Conservation (phyloP, 306 rosid species). For the Nissolia schottii region DNA sequence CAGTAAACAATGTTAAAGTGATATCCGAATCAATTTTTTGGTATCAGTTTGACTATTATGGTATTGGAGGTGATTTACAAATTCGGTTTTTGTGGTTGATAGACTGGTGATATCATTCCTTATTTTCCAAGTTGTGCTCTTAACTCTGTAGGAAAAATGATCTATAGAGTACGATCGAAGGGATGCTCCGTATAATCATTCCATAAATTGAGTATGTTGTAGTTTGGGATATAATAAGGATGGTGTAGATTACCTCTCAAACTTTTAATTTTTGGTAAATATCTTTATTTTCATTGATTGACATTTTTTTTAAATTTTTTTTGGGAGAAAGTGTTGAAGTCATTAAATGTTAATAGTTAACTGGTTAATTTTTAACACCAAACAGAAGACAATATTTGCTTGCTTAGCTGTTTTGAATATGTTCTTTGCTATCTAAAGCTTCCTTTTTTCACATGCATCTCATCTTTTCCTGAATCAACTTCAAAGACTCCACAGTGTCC, state of each 20-base stretch:
- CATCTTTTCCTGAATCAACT: neutral
- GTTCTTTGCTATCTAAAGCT: neutral
- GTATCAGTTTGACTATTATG: conserved; percentile 8
- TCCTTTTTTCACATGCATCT: neutral
- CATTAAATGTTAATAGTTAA: neutral
- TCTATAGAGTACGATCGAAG: neutral
- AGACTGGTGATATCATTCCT: neutral
- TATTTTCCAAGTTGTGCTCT: neutral
- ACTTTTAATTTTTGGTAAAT: neutral
- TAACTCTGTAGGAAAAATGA: neutral
- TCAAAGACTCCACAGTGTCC: neutral
- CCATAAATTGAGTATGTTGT: conserved; percentile 15
- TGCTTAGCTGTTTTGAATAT: neutral
- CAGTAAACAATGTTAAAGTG: neutral
- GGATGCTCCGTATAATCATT: conserved; percentile 4
- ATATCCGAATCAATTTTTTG: neutral
- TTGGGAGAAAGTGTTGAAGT: neutral
- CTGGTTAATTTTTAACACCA: neutral
- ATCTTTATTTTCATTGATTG: neutral
- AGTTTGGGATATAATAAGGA: neutral
- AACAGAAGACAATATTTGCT: neutral
- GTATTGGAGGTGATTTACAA: neutral
- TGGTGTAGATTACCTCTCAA: neutral
- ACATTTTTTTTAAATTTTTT: neutral
- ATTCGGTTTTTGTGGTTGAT: conserved; percentile 6